Percentiles rank a stretch among this genome's conserved stretches.
Conservation (phyloP, 805 yeast species). For the Metschnikowia orientalis region DNA sequence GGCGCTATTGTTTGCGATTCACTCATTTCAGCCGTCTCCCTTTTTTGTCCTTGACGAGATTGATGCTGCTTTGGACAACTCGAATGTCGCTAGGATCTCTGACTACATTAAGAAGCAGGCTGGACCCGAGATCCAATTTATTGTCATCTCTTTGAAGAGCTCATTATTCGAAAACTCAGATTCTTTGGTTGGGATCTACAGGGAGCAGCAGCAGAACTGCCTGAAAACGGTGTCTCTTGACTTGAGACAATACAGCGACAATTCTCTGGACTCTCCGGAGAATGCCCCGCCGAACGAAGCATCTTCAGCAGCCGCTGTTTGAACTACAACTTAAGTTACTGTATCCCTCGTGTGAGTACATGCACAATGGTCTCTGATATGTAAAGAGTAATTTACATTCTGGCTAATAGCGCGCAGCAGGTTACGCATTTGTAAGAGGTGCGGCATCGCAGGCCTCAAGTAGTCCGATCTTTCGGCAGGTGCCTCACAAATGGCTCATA, state of each 20-base stretch:
- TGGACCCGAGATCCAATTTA: slow-evolving; percentile 78
- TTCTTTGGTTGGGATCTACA: slow-evolving; percentile 86
- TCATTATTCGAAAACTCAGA: slow-evolving; percentile 84
- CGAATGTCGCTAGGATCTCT: slow-evolving; percentile 85
- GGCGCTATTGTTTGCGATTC: slow-evolving; percentile 86
- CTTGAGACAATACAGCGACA: slow-evolving; percentile 49
- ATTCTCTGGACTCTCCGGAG: too few species aligned
- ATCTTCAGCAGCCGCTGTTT: slow-evolving; percentile 2
- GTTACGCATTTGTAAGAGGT: too few species aligned
- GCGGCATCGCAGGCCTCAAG: too few species aligned
- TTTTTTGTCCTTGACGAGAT: slow-evolving; percentile 94
- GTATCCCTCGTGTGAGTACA: too few species aligned
- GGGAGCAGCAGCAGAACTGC: slow-evolving; percentile 70
- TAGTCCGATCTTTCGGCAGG: too few species aligned
- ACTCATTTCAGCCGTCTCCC: slow-evolving; percentile 88
- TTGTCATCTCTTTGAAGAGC: slow-evolving; percentile 87
- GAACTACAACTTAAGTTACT: too few species aligned
- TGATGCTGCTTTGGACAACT: slow-evolving; percentile 94
- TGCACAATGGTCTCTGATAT: too few species aligned
- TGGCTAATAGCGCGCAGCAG: too few species aligned
- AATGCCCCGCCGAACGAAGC: slow-evolving; percentile 3
- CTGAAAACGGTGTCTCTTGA: slow-evolving; percentile 73
- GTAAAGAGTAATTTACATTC: too few species aligned
- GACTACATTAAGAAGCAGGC: slow-evolving; percentile 73
- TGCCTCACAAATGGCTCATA: too few species aligned